Evolutionary conservation across 495 filamentous ascomycete species (phyloP), one percentile per base, ranked within the genome.

Genomic region (Xylaria cubensis): DNA sequence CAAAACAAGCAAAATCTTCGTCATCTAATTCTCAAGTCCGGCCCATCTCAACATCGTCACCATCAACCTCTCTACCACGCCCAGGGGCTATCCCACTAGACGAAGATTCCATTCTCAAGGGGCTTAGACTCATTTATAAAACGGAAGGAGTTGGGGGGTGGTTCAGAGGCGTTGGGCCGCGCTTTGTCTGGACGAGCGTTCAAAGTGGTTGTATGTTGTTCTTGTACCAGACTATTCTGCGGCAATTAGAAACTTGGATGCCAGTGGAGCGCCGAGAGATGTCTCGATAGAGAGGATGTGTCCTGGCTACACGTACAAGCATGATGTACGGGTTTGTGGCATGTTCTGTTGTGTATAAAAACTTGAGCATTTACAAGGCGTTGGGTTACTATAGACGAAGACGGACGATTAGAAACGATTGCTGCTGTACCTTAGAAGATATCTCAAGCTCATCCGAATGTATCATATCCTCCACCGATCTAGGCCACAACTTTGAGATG

Each of bases 191-290:
- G 96, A 98, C 96, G 61, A 97, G 94, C 78, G 92, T 98, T 62
- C 96, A 99, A 83, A 96, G 93, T 77, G 93, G 95, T 32, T 97
- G 94, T 63, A 99, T 99, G 96, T 82, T 99, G 75, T 94, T 99
- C 68, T 84, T 97, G 81, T 99, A 99, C 80, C 97, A 98, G 82
- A 90, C 89, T 69, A 84, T 99, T 63, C 80, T 98, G 76, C 91
- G 92, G 78, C 88, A 89, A 83, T 84, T 97, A 74, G 92, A 93
- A 65, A 71, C 79, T 64, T 82, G 80, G 78, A 74, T 83, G 67
- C 85, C 84, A 26, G 41, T 75, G 53, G 81, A 86, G 55, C 75
- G 74, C 71, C 74, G 72, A 62, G 78, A 76, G 51, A 73, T 76
- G 48, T 41, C 64, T 41, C 53, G 34, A 63, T 79, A 74, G 68